phyloP scores from a whole-genome alignment of 2,329 filamentous ascomycete genomes.

The Penicillium occitanis region DNA sequence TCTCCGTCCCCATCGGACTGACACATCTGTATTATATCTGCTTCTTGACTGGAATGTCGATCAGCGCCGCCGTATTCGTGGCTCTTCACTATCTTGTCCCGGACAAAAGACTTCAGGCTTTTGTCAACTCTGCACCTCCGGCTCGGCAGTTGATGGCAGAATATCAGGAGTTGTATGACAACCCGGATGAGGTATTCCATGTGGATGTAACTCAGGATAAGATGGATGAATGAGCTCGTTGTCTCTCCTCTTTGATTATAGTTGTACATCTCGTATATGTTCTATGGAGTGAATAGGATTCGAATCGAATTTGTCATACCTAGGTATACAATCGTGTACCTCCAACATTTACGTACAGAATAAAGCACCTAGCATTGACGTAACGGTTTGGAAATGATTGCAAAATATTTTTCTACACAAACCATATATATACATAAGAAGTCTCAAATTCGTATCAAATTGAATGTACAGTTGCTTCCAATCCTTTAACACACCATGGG shows the following conservation, averaged over 20 bases:
- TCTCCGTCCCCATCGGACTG: slow-evolving; percentile 38
- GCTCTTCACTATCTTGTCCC: slow-evolving; percentile 22
- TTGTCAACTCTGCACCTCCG: slow-evolving; percentile 11
- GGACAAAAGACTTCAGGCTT: slow-evolving; percentile 11
- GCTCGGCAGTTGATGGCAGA: slow-evolving; percentile 11
- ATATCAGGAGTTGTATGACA: slow-evolving; percentile 14
- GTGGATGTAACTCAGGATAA: slow-evolving; percentile 5
- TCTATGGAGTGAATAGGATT: not conserved
- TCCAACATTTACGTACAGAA: too few species aligned
- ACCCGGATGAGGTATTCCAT: slow-evolving; percentile 7
- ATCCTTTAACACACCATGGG: not conserved
- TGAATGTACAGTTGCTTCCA: not conserved
- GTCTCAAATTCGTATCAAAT: not conserved
- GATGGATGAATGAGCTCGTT: not conserved
- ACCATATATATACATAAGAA: not conserved
- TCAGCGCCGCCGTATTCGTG: slow-evolving; percentile 25
- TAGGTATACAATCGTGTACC: not conserved
- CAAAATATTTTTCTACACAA: not conserved
- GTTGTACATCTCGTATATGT: not conserved
- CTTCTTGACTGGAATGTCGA: slow-evolving; percentile 25
- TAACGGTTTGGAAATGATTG: too few species aligned
- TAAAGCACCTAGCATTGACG: not conserved
- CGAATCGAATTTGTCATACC: not conserved
- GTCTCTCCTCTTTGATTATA: too few species aligned
- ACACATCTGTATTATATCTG: slow-evolving; percentile 33